Evolutionary conservation across 352 stramenopile species (phyloP), one percentile per base, ranked within the genome.

Genomic region (Phytopythium mirpurense): DNA sequence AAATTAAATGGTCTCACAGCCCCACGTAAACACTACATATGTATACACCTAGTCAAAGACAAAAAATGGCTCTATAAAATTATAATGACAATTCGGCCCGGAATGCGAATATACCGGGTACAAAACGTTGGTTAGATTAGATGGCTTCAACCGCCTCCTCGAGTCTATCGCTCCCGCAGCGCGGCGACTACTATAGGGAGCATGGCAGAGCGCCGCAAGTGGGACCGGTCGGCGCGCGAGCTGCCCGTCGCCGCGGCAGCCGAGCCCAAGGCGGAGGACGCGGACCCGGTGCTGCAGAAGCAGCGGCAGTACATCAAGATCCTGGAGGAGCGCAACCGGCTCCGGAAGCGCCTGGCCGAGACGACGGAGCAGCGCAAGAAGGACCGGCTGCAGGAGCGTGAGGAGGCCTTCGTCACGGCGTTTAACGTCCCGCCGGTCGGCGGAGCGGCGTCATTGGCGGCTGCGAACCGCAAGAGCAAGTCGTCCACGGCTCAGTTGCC

Each of bases 241-340:
- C 16, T 47, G 23, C 49, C 49, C 3, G 24, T 45, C 15, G 36
- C n/a, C n/a, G 19, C 24, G 50, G 23, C 12, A n/a, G 19, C 43
- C 10, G 54, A 68, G 11, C 21, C 57, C 4, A 66, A 66, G 37
- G 43, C 48, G 41, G 40, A 31, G 35, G 48, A 43, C 10, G 58
- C 35, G 14, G 80, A 88, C 36, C 72, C 78, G 0, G 76, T 88
- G 47, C 57, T 84, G 14, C 78, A 89, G 56, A 90, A 88, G 67
- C 80, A 91, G 57, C 55, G 74, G 27, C 76, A 91, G 67, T 93
- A 91, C 59, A 83, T 93, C 54, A 85, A 84, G 64, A 85, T 90
- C 54, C 60, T 93, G 35, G 83, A 93, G 46, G 83, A 93, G 59
- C 74, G 80, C 51, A 91, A 93, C 42, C 76, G 83, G 3, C 65